Percentiles rank a stretch among this genome's conserved stretches.
Conservation (phyloP, 106 monocot genomes). For the Allium cepa region DNA sequence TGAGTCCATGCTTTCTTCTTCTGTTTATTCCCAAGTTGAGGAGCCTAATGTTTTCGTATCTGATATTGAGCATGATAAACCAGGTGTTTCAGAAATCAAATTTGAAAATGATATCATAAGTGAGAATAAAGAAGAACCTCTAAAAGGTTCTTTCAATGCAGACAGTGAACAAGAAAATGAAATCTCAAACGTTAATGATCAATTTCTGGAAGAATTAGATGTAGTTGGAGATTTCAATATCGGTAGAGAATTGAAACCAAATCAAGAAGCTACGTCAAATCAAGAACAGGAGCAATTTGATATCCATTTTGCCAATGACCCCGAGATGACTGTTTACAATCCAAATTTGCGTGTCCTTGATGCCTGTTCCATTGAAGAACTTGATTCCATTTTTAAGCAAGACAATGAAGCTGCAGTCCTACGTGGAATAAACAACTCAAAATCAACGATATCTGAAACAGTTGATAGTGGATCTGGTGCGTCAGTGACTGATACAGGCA, state of each 20-base stretch:
- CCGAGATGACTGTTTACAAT: conserved; percentile 57
- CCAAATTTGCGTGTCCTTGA: conserved; percentile 44
- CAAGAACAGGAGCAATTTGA: not conserved
- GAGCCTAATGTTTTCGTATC: not conserved
- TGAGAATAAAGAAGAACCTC: not conserved
- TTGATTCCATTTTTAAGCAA: conserved; percentile 24
- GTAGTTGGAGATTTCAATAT: conserved; percentile 47
- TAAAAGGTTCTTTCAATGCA: conserved; percentile 15
- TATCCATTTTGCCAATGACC: conserved; percentile 16
- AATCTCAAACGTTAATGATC: conserved; percentile 31
- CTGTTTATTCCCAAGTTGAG: conserved; percentile 6
- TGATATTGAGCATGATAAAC: conserved; percentile 17
- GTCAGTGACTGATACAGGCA: conserved; percentile 15
- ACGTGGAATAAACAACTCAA: not conserved
- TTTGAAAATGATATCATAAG: conserved; percentile 6
- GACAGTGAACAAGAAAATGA: conserved; percentile 25
- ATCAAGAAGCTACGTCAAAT: conserved; percentile 1
- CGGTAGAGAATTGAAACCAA: conserved; percentile 7
- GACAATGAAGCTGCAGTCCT: not conserved
- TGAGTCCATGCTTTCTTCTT: not conserved
- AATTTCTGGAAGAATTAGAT: conserved; percentile 54
- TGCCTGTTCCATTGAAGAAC: conserved; percentile 30
- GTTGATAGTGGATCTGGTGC: not conserved
- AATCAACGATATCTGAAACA: not conserved
- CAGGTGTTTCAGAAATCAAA: not conserved